phyloP scores from a whole-genome alignment of 768 basidiomycete species.

The Phallus indusiatus region DNA sequence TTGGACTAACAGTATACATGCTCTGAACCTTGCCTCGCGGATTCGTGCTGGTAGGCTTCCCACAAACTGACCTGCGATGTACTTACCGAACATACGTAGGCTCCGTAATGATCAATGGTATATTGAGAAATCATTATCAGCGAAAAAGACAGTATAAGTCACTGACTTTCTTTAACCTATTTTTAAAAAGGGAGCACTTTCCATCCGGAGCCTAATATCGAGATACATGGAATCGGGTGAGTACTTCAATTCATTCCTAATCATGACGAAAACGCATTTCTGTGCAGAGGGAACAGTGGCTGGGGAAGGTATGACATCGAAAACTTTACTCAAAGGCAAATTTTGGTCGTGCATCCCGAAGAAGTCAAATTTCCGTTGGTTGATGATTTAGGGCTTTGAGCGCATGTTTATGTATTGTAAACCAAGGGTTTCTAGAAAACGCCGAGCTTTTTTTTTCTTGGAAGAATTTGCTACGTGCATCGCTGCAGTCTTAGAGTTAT shows the following conservation, averaged over 20 bases:
- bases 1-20: constrained; percentile 40
- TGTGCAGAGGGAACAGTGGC: constrained; percentile 26
- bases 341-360: constrained; percentile 33
- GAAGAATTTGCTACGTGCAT: neutral
- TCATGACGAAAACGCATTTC: neutral
- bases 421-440: neutral
- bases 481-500: no score
- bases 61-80: neutral
- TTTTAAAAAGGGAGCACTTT: constrained; percentile 31
- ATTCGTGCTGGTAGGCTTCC: constrained; percentile 35
- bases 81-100: neutral
- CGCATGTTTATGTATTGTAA: neutral
- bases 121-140: constrained; percentile 35
- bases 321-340: constrained; percentile 37
- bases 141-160: constrained; percentile 36
- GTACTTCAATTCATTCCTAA: constrained; percentile 12
- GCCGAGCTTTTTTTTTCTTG: neutral
- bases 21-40: constrained; percentile 33
- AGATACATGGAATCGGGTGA: constrained; percentile 38
- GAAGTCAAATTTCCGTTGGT: constrained; percentile 7
- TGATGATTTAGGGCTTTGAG: constrained; percentile 5
- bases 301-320: constrained; percentile 46
- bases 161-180: neutral
- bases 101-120: constrained; percentile 10
- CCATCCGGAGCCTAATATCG: constrained; percentile 31